These are phyloP conservation scores for Yarrowia phangngaensis DNA, from an alignment of 805 yeast genomes.

Conservation along the genomic window DNA sequence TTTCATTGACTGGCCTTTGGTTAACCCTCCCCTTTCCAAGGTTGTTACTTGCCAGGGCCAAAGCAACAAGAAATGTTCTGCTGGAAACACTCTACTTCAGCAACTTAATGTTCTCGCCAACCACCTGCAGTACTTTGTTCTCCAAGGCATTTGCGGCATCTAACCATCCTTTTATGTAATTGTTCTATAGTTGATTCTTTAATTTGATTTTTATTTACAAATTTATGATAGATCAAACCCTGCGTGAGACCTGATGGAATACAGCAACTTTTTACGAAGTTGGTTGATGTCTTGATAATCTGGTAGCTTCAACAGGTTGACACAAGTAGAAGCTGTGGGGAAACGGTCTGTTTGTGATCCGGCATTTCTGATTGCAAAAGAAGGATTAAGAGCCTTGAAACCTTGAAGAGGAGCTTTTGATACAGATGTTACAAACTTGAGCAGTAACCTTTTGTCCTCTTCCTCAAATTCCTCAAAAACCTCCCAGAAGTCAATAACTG, in stretches of 20 bases:
- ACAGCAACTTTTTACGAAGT: slow-evolving; percentile 61
- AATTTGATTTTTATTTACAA: too few relatives aligned
- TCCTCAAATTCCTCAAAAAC: slow-evolving; percentile 63
- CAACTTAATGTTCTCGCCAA: too few relatives aligned
- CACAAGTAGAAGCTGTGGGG: slow-evolving; percentile 94
- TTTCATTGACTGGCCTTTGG: slow-evolving; percentile 3
- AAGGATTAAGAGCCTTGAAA: slow-evolving; percentile 67
- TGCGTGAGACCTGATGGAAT: slow-evolving; percentile 76
- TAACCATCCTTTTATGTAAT: too few relatives aligned
- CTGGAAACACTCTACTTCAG: too few relatives aligned
- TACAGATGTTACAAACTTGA: slow-evolving; percentile 89
- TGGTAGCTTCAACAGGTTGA: slow-evolving; percentile 80
- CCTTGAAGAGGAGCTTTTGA: slow-evolving; percentile 90
- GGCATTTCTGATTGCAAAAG: slow-evolving; percentile 71
- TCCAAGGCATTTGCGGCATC: too few relatives aligned
- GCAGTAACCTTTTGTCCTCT: slow-evolving; percentile 58
- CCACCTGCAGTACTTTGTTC: too few relatives aligned
- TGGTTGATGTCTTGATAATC: slow-evolving; percentile 62
- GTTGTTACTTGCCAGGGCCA: slow-evolving; percentile 23
- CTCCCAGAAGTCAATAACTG: slow-evolving; percentile 68
- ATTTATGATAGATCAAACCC: slow-evolving; percentile 75
- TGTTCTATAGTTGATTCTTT: too few relatives aligned
- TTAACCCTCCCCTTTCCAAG: slow-evolving; percentile 5
- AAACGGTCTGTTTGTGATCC: slow-evolving; percentile 56
- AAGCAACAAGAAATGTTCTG: slow-evolving; percentile 9